Percentiles rank a stretch among this genome's conserved stretches.
These are phyloP conservation scores for Aspergillus cejpii DNA, from an alignment of 2,329 filamentous ascomycete genomes.

Conservation along the genomic window DNA sequence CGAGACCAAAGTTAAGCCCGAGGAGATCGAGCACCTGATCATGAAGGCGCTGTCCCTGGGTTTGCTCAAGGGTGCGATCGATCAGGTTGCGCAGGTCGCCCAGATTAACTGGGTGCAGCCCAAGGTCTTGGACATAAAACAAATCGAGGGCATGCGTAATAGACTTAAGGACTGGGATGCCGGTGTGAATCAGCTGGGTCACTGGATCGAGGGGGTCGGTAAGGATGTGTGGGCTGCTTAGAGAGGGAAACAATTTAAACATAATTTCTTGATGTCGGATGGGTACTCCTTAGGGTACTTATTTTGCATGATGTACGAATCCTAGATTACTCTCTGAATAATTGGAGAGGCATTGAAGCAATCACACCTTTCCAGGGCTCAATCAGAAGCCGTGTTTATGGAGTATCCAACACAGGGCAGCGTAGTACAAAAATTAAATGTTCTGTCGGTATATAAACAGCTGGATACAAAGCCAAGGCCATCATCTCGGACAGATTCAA, in stretches of 20 bases:
- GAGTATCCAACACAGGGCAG: too few relatives aligned
- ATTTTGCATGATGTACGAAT: slow-evolving; percentile 15
- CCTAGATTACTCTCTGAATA: slow-evolving; percentile 7
- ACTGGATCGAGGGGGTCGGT: slow-evolving; percentile 91
- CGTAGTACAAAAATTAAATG: neutral
- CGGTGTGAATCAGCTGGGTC: slow-evolving; percentile 89
- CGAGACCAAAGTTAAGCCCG: slow-evolving; percentile 83
- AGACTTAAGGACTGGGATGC: slow-evolving; percentile 90
- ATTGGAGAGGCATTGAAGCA: slow-evolving; percentile 8
- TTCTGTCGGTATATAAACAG: neutral
- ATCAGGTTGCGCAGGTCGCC: slow-evolving; percentile 90
- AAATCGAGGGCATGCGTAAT: slow-evolving; percentile 87
- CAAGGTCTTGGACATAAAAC: slow-evolving; percentile 90
- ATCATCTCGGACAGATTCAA: neutral
- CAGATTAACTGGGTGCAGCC: slow-evolving; percentile 98
- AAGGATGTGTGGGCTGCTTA: slow-evolving; percentile 93
- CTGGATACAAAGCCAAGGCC: neutral
- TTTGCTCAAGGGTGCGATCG: slow-evolving; percentile 82
- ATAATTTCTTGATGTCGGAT: neutral
- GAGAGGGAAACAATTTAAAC: slow-evolving; percentile 10
- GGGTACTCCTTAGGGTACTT: neutral
- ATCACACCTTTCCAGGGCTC: neutral
- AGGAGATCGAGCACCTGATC: slow-evolving; percentile 95
- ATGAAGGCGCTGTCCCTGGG: slow-evolving; percentile 99
- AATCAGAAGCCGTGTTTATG: too few relatives aligned